Evolutionary conservation across 2,329 filamentous ascomycete species (phyloP).

Genomic region (Cercospora citrullina): DNA sequence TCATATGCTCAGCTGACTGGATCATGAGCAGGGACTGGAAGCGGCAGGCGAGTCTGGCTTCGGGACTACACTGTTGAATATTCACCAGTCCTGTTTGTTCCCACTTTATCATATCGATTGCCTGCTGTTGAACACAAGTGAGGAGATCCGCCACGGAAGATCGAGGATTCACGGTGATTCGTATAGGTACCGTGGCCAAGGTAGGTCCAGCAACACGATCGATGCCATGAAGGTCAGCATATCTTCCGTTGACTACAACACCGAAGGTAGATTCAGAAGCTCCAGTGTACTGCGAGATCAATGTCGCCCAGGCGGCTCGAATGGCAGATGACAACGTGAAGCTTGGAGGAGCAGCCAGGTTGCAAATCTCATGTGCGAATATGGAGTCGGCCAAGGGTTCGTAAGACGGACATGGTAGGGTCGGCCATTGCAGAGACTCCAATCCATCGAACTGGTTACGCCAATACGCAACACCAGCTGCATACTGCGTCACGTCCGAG

Average conservation of each 20-base stretch:
- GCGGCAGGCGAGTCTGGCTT: slow-evolving; percentile 56
- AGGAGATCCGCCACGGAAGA: neutral
- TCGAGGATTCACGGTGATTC: slow-evolving; percentile 25
- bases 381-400: slow-evolving; percentile 30
- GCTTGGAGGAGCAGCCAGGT: slow-evolving; percentile 9
- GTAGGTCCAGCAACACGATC: slow-evolving; percentile 13
- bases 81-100: slow-evolving; percentile 43
- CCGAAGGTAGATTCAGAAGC: slow-evolving; percentile 9
- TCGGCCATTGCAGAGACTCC: slow-evolving; percentile 39
- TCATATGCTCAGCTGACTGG: neutral
- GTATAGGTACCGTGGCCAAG: slow-evolving; percentile 23
- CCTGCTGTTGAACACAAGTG: slow-evolving; percentile 3
- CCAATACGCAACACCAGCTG: neutral
- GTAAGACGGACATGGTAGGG: slow-evolving; percentile 29
- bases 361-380: slow-evolving; percentile 25
- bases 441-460: slow-evolving; percentile 30
- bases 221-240: slow-evolving; percentile 1
- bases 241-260: slow-evolving; percentile 1
- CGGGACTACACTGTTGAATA: slow-evolving; percentile 48
- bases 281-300: neutral
- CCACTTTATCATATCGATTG: slow-evolving; percentile 1
- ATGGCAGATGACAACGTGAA: slow-evolving; percentile 2
- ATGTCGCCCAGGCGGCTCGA: slow-evolving; percentile 7
- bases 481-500: neutral
- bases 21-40: slow-evolving; percentile 15